These are phyloP conservation scores for Phaseolus coccineus DNA, from an alignment of 331 rosid species.

Conservation along the genomic window DNA sequence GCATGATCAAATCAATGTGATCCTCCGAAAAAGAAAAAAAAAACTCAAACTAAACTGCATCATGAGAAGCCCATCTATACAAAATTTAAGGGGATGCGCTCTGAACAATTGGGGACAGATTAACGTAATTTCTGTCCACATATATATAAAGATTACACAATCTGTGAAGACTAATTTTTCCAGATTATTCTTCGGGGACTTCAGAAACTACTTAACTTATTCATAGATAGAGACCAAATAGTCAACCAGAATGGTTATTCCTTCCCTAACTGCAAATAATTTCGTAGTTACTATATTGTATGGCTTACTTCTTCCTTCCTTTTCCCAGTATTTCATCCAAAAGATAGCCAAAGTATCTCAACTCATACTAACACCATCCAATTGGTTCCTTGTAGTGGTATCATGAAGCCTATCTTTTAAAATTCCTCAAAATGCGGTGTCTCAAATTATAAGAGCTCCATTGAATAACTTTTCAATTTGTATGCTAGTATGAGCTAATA, in stretches of 20 bases:
- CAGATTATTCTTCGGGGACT: constrained; percentile 6
- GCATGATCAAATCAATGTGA: constrained; percentile 3
- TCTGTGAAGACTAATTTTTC: constrained; percentile 15
- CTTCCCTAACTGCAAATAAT: constrained; percentile 32
- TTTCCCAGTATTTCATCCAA: constrained; percentile 18
- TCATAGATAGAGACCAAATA: constrained; percentile 40
- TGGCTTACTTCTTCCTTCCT: constrained; percentile 14
- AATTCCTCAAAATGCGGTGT: constrained; percentile 25
- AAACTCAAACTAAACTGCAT: background rate
- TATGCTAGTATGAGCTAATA: constrained; percentile 24
- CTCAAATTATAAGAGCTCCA: constrained; percentile 30
- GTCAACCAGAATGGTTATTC: constrained; percentile 3
- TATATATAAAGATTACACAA: constrained; percentile 31
- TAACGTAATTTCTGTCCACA: constrained; percentile 23
- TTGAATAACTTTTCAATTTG: constrained; percentile 28
- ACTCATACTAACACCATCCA: constrained; percentile 22
- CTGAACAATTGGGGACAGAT: background rate
- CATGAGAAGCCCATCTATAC: constrained; percentile 35
- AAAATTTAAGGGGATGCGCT: background rate
- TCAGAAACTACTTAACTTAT: constrained; percentile 10
- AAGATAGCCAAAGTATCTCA: constrained; percentile 30
- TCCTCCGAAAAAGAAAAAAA: background rate
- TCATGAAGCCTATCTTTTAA: constrained; percentile 28
- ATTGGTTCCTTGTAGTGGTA: constrained; percentile 6
- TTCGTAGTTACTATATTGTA: constrained; percentile 7